Evolutionary conservation across 75 land plant genomes (phyloP), one percentile per base, ranked within the genome.

Genomic region (Pinus taeda): DNA sequence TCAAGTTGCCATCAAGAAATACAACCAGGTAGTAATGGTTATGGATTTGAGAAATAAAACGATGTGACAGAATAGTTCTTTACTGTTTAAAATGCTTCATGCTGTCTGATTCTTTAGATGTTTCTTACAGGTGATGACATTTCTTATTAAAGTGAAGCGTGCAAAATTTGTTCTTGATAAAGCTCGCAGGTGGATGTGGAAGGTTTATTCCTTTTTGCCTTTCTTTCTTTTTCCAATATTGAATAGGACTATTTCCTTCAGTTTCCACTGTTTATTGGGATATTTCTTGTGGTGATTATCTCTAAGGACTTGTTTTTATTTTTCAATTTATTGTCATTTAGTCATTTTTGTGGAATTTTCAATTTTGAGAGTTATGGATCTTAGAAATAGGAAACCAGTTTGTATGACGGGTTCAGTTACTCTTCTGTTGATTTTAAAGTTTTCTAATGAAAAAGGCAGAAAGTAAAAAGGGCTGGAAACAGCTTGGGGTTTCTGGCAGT

Each of bases 131-230:
- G 99, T 94, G 73, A 94, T 94, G 93, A 74, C 80, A 18, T 96
- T 94, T 74, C 74, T 96, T 74, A 65, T 96, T 79, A 96, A 94
- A 76, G 92, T 96, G 62, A 96, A 92, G 75, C 95, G 93, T 73
- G 99, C 99, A 74, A 96, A 96, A 77, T 93, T 76, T 84, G 97
- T 90, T n/a, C 97, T 96, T 59, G 99, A 94, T 74, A 96, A 96
- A 83, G 90, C 97, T 82, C 89, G 97, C 67, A 83, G 92, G 59
- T 92, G 97, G 99, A 93, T 89, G 84, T 96, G 99, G 98, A 96
- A 96, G 97, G 99, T 96, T 58, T 7, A 30, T 29, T 2, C 59
- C 15, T 29, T 26, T 76, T 13, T n/a, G 22, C 42, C 49, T 67
- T 9, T 67, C 42, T 69, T 37, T 69, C 6, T 15, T 36, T 15